Base-by-base conservation (phyloP, 208 protist species). In the Wallacemonas sp. region DNA sequence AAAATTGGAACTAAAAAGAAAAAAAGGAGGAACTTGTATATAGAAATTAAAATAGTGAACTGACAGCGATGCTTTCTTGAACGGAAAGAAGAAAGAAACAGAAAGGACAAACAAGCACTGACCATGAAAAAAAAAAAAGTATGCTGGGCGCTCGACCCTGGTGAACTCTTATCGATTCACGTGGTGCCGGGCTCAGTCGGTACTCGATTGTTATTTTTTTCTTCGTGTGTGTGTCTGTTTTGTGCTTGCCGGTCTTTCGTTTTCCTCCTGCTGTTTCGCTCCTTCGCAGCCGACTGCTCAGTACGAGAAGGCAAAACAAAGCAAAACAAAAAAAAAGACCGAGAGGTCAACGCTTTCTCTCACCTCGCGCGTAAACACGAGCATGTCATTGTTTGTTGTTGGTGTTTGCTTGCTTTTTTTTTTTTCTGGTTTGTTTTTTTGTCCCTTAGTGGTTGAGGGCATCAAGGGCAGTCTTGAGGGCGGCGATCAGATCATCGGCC, bases 401-500 rank as follows among this genome's bases (percentile, higher is more conserved):
- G n/a, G n/a, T n/a, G n/a, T n/a, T n/a, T n/a, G n/a, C n/a, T n/a
- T n/a, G n/a, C n/a, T n/a, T n/a, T n/a, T n/a, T n/a, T n/a, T n/a
- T n/a, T n/a, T n/a, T n/a, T n/a, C n/a, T n/a, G n/a, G n/a, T n/a
- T n/a, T n/a, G n/a, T n/a, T n/a, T n/a, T n/a, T n/a, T n/a, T n/a
- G 49, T 33, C 0, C 3, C 26, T 68, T 79, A 75, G 54, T 78
- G 45, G 16, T 22, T 48, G 26, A 94, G 77, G 10, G 50, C 65
- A 55, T 98, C 94, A 25, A 99, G 77, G 38, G 97, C 95, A 18
- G 73, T 52, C 70, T 94, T 90, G 39, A 98, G 76, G 67, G 97
- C 86, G 10, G 71, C 71, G 64, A 99, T 74, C 7, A 99, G 82
- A 75, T 99, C 97, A 23, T 88, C 76, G 38, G 72, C 67, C 36